These are phyloP conservation scores for Trypanosoma melophagium DNA, from an alignment of 208 protist species.

Conservation along the genomic window DNA sequence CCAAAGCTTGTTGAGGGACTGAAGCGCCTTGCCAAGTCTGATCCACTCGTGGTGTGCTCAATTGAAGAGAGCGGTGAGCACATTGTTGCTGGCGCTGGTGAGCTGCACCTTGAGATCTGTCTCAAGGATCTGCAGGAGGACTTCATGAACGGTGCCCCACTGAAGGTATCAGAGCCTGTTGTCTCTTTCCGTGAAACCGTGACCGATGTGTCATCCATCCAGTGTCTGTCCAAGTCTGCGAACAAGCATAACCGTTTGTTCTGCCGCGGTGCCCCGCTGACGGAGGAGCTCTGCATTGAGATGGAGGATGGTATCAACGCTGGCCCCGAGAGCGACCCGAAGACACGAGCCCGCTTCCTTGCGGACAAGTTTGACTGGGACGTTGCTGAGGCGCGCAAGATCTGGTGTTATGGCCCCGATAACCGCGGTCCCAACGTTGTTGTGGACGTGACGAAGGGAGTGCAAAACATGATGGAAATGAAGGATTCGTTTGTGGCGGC, in stretches of 20 bases:
- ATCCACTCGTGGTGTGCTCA: constrained; percentile 94
- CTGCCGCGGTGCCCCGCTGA: constrained; percentile 92
- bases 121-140: constrained; percentile 99
- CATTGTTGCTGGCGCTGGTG: constrained; percentile 99
- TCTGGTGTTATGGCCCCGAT: constrained; percentile 98
- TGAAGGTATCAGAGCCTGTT: constrained; percentile 96
- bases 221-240: constrained; percentile 79
- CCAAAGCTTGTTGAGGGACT: constrained; percentile 98
- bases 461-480: constrained; percentile 98
- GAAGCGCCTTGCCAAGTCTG: constrained; percentile 96
- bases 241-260: constrained; percentile 99
- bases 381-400: constrained; percentile 93
- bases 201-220: constrained; percentile 92
- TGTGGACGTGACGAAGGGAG: constrained; percentile 96
- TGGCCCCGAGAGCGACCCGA: constrained; percentile 89
- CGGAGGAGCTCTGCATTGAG: constrained; percentile 89
- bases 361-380: constrained; percentile 93
- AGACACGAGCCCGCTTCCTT: constrained; percentile 88
- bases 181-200: constrained; percentile 99
- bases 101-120: constrained; percentile 99
- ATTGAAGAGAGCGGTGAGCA: constrained; percentile 98
- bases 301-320: constrained; percentile 93
- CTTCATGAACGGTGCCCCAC: constrained; percentile 91
- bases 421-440: constrained; percentile 96
- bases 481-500: constrained; percentile 96